Base-by-base conservation (phyloP, 140 eudicot genomes). In the Bidens hawaiensis region DNA sequence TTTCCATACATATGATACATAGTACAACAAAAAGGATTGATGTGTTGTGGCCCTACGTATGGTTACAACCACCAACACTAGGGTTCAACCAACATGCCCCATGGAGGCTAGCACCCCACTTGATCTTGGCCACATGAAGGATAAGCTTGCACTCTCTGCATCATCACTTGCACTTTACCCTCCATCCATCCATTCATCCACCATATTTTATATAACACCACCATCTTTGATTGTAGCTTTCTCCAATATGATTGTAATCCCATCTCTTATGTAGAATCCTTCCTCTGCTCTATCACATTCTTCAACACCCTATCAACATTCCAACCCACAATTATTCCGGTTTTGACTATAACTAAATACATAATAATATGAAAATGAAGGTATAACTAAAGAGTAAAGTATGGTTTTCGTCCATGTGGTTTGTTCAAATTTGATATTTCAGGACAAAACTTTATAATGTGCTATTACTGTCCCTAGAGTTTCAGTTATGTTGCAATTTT, bases 261-360 rank as follows among this genome's bases (percentile, higher is more conserved):
- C 99, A 23, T 95, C 85, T 23, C 99, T 79, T 60, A 94, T 94
- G 73, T 94, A 94, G 70, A 94, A 94, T 51, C 99, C 99, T 79
- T 94, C 82, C 17, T 75, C 90, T 11, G 95, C 83, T 56, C 95
- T 75, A 47, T 85, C 94, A 8, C 90, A 85, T 83, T 94, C 99
- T 71, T 81, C 57, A 54, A 94, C 97, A 38, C 95, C 95, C 99
- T 94, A 64, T 13, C 55, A 50, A 48, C 1, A 68, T 51, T 52
- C 33, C 18, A 55, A 34, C 11, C 4, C 49, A 14, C 14, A 3
- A 6, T n/a, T 7, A 53, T 6, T 17, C 36, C 13, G 5, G 38
- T 25, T 53, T 52, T 52, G 3, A 52, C 3, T 19, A 38, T n/a
- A n/a, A n/a, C n/a, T n/a, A n/a, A n/a, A n/a, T n/a, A n/a, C n/a